Evolutionary conservation across 2,329 filamentous ascomycete species (phyloP).

Genomic region (Lanzia echinophila): DNA sequence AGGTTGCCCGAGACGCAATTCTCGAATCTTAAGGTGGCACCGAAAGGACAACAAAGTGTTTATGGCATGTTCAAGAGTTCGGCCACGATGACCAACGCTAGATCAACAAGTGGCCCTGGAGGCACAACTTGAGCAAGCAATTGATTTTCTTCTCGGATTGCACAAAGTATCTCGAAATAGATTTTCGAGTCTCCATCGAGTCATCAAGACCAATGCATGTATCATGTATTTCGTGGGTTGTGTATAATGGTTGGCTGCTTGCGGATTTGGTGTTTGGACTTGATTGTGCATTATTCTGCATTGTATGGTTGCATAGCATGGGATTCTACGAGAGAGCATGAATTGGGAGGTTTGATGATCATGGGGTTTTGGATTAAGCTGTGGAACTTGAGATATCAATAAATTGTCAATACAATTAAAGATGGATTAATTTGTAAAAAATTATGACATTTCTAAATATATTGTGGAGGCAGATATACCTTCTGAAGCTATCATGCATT

Average conservation of each 20-base stretch:
- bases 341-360: not conserved
- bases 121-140: constrained; percentile 1
- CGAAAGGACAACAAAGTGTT: constrained; percentile 58
- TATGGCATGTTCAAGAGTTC: constrained; percentile 41
- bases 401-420: too few relatives aligned
- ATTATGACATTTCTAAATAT: too few relatives aligned
- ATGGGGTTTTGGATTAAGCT: not conserved
- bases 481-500: too few relatives aligned
- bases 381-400: not conserved
- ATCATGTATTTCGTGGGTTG: constrained; percentile 10
- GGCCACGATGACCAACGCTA: constrained; percentile 10
- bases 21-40: constrained; percentile 53
- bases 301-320: constrained; percentile 17
- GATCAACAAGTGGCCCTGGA: constrained; percentile 3
- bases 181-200: constrained; percentile 2
- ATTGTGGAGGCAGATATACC: too few relatives aligned
- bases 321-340: not conserved
- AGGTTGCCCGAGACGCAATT: constrained; percentile 71
- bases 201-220: constrained; percentile 11
- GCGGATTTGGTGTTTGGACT: constrained; percentile 11
- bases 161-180: not conserved
- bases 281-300: constrained; percentile 3
- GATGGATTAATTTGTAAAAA: too few relatives aligned
- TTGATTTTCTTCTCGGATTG: not conserved
- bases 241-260: constrained; percentile 14